Base-by-base conservation (phyloP, 495 filamentous ascomycete species). In the Filosporella fistucella region DNA sequence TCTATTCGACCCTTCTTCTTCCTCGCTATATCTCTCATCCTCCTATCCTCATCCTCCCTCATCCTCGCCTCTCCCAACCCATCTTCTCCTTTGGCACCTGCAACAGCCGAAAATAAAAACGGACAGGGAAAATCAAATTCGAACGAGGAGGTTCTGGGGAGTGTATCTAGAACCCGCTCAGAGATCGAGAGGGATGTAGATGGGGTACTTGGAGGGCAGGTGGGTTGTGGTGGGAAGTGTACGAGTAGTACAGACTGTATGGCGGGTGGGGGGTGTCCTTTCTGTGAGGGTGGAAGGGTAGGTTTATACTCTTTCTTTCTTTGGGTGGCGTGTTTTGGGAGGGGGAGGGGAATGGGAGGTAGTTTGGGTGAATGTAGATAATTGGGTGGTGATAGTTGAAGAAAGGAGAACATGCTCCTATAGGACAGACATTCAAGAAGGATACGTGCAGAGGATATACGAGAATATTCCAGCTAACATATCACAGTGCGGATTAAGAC, bases 151-250 rank as follows among this genome's bases (percentile, higher is more conserved):
- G n/a, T n/a, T n/a, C n/a, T n/a, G n/a, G n/a, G n/a, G n/a, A n/a
- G n/a, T n/a, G n/a, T n/a, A n/a, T n/a, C n/a, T n/a, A n/a, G n/a
- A n/a, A n/a, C n/a, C n/a, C n/a, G n/a, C n/a, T n/a, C n/a, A n/a
- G n/a, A n/a, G n/a, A n/a, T n/a, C n/a, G n/a, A n/a, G n/a, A n/a
- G n/a, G n/a, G n/a, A n/a, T n/a, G n/a, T n/a, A n/a, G n/a, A n/a
- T n/a, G n/a, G n/a, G n/a, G 67, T 89, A 96, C 65, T 96, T 96
- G 91, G 80, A 91, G 50, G 12, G 4, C 32, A 14, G 4, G 32
- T n/a, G 18, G 32, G 32, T n/a, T 35, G 32, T n/a, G 32, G 32
- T 4, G 13, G 18, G 12, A 35, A 13, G 4, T 35, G 32, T n/a
- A 35, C 32, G 12, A 14, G 13, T 4, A 35, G 32, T n/a, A 14